A percentile compares a stretch with the other conserved stretches of the same genome.
Conservation (phyloP, 495 filamentous ascomycete genomes). For the Aspergillus ellipticus region DNA sequence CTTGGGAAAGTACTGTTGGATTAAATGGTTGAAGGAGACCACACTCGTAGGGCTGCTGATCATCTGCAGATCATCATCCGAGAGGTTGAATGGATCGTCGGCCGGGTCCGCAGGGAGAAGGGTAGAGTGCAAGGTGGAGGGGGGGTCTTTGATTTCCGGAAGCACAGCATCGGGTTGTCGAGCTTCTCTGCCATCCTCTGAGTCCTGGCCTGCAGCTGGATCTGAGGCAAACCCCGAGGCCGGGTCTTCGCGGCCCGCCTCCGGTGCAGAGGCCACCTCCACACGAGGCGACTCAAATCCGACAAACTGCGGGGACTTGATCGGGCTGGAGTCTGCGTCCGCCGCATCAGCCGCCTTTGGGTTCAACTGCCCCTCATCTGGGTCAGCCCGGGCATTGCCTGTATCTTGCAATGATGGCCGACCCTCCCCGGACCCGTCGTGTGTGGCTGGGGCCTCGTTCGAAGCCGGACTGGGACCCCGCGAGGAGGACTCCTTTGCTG, state of each 20-base stretch:
- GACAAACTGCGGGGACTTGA: constrained; percentile 19
- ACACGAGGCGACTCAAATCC: constrained; percentile 15
- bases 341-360: neutral
- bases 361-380: neutral
- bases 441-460: neutral
- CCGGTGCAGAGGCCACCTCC: neutral
- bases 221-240: neutral
- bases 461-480: constrained; percentile 8
- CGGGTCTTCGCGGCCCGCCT: neutral
- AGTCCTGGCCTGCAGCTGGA: neutral
- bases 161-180: neutral
- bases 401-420: neutral
- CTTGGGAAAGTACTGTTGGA: constrained; percentile 4
- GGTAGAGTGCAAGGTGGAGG: constrained; percentile 2
- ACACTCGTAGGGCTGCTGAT: constrained; percentile 13
- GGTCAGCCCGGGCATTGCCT: neutral
- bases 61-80: constrained; percentile 12
- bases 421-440: constrained; percentile 4
- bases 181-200: neutral
- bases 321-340: constrained; percentile 9
- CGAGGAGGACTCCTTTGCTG: constrained; percentile 27
- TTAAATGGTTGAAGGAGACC: constrained; percentile 9
- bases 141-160: neutral
- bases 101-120: constrained; percentile 2
- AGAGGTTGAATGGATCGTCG: constrained; percentile 1